Base-by-base conservation (phyloP, 1,284 basidiomycete genomes). In the Malassezia pachydermatis region DNA sequence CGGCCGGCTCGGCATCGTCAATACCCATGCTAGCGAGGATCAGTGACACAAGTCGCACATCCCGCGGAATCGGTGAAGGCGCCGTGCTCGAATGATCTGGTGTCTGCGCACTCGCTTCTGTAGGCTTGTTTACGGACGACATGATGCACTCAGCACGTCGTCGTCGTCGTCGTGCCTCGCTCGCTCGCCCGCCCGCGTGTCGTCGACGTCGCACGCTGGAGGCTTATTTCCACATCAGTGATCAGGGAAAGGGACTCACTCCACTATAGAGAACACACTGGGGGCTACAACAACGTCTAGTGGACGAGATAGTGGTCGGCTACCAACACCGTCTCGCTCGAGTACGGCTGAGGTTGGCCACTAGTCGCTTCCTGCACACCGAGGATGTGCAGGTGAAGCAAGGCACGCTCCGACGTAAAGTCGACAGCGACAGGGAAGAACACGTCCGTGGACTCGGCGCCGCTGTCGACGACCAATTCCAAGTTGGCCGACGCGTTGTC, bases 21-120 rank as follows among this genome's bases (percentile, higher is more conserved):
- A 96, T 83, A 4, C 92, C 89, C n/a, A 88, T 88, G 0, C 88
- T 85, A 3, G 90, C 86, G 22, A 96, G 79, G 27, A 98, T 80
- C 28, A 98, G 79, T 0, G 92, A 88, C 42, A 96, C 88, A 24
- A 90, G 80, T 24, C 90, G 80, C 9, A 88, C 90, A 55, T 90
- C 89, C 28, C 87, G 80, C 10, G 92, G 92, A 6, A 70, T 48
- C 57, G 59, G 49, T 16, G 42, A n/a, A 14, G 28, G 28, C 14
- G n/a, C n/a, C n/a, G n/a, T n/a, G n/a, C n/a, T n/a, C n/a, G n/a
- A n/a, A n/a, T n/a, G n/a, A n/a, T n/a, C n/a, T n/a, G n/a, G n/a
- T n/a, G n/a, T n/a, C n/a, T n/a, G n/a, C n/a, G n/a, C n/a, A n/a
- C n/a, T n/a, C n/a, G n/a, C n/a, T n/a, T n/a, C n/a, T n/a, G n/a